These are phyloP conservation scores for Trypanosoma grayi DNA, from an alignment of 208 protist genomes.

Conservation along the genomic window DNA sequence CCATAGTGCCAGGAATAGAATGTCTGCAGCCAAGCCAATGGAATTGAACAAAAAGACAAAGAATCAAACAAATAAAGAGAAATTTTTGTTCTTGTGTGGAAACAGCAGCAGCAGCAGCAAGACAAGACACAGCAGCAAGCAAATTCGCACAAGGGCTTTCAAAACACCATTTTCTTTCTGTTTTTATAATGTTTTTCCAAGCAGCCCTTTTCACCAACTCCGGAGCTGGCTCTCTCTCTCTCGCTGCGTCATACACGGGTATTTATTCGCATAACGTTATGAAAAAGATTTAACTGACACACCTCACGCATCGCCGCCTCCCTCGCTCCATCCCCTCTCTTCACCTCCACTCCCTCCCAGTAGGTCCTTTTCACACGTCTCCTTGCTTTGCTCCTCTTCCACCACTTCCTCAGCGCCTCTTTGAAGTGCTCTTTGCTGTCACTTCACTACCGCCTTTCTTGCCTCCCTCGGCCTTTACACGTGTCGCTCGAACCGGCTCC, in stretches of 20 bases:
- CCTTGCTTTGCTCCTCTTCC: not conserved
- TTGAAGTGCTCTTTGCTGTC: not conserved
- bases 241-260: too few species aligned
- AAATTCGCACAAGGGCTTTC: too few species aligned
- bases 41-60: not conserved
- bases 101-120: constrained; percentile 4
- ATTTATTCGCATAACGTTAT: constrained; percentile 14
- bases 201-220: not conserved
- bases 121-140: constrained; percentile 21
- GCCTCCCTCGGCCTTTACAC: constrained; percentile 13
- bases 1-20: not conserved
- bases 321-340: not conserved
- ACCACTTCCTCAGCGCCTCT: not conserved
- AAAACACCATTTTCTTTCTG: too few species aligned
- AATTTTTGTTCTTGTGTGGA: too few species aligned
- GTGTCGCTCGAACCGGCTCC: not conserved
- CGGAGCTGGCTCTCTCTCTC: not conserved
- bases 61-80: too few species aligned
- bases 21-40: too few species aligned
- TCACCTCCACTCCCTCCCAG: not conserved
- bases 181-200: too few species aligned
- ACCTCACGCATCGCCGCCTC: not conserved
- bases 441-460: constrained; percentile 3
- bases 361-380: not conserved
- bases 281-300: not conserved